Evolutionary conservation across 1,139 yeast genomes (phyloP).

Genomic region (Eremothecium sinecaudum): DNA sequence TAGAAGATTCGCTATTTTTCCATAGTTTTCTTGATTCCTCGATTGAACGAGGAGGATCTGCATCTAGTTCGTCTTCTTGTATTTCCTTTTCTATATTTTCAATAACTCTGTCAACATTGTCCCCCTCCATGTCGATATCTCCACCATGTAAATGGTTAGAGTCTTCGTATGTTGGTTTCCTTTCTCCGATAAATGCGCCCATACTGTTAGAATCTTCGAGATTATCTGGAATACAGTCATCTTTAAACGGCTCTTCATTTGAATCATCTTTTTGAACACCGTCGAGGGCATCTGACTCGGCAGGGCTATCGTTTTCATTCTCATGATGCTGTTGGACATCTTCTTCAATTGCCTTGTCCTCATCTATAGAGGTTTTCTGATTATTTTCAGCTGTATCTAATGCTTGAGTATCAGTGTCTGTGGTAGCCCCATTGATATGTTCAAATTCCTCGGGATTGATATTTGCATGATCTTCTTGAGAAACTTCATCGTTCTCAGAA

Average conservation of each 20-base stretch:
- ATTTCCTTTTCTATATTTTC: slow-evolving; percentile 30
- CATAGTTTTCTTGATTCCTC: slow-evolving; percentile 71
- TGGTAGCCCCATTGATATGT: slow-evolving; percentile 77
- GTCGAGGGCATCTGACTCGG: slow-evolving; percentile 36
- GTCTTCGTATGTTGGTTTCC: slow-evolving; percentile 33
- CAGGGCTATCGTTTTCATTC: slow-evolving; percentile 26
- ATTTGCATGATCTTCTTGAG: slow-evolving; percentile 44
- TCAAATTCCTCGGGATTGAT: slow-evolving; percentile 83
- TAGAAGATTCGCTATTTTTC: slow-evolving; percentile 72
- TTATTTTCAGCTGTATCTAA: slow-evolving; percentile 83
- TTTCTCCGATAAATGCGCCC: slow-evolving; percentile 45
- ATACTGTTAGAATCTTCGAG: slow-evolving; percentile 40
- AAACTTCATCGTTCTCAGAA: slow-evolving; percentile 36
- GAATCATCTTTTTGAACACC: slow-evolving; percentile 21
- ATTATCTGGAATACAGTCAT: slow-evolving; percentile 10
- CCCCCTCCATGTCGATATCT: slow-evolving; percentile 31
- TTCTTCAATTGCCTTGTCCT: slow-evolving; percentile 79
- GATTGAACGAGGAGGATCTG: slow-evolving; percentile 40
- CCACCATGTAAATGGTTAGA: slow-evolving; percentile 31
- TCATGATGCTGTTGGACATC: slow-evolving; percentile 36
- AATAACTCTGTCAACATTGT: slow-evolving; percentile 30
- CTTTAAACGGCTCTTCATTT: slow-evolving; percentile 21
- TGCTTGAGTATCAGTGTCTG: slow-evolving; percentile 78
- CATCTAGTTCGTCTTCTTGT: slow-evolving; percentile 20
- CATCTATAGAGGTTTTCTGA: slow-evolving; percentile 67